Conservation (phyloP, 129 eudicot species). For the Flaveria sonorensis region DNA sequence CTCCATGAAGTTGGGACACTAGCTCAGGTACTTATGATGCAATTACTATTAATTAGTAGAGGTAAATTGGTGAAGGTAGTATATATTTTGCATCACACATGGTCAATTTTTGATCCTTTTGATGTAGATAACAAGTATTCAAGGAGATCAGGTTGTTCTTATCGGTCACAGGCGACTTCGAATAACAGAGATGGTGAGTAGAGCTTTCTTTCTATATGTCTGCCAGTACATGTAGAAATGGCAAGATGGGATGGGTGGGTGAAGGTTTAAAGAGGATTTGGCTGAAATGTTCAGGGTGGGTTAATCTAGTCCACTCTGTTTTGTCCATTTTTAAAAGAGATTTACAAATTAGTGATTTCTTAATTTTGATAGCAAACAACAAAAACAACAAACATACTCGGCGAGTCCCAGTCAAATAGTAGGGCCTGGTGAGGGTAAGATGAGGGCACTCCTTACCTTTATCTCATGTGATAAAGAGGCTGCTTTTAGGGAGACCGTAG, state of each 20-base stretch:
- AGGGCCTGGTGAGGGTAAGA: too few relatives aligned
- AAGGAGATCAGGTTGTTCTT: conserved; percentile 88
- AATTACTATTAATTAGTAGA: not conserved
- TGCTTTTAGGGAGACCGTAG: too few relatives aligned
- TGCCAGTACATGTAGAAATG: not conserved
- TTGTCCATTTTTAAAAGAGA: not conserved
- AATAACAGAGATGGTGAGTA: conserved; percentile 91
- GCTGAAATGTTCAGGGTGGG: not conserved
- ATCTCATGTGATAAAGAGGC: too few relatives aligned
- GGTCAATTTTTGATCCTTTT: conserved; percentile 22
- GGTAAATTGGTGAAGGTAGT: conserved; percentile 4
- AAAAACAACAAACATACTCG: too few relatives aligned
- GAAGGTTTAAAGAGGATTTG: not conserved
- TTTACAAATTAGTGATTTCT: not conserved
- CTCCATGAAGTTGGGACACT: conserved; percentile 97
- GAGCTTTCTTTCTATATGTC: not conserved
- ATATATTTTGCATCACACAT: conserved; percentile 17
- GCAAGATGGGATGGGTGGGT: not conserved
- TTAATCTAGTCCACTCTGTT: not conserved
- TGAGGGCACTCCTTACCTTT: too few relatives aligned
- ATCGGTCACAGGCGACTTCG: conserved; percentile 95
- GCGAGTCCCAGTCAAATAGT: too few relatives aligned
- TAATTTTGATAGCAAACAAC: not conserved
- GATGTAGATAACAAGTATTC: conserved; percentile 76
- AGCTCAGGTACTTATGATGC: conserved; percentile 69